phyloP scores from a whole-genome alignment of 2,329 filamentous ascomycete genomes.

The Fusarium pseudoanthophilum region DNA sequence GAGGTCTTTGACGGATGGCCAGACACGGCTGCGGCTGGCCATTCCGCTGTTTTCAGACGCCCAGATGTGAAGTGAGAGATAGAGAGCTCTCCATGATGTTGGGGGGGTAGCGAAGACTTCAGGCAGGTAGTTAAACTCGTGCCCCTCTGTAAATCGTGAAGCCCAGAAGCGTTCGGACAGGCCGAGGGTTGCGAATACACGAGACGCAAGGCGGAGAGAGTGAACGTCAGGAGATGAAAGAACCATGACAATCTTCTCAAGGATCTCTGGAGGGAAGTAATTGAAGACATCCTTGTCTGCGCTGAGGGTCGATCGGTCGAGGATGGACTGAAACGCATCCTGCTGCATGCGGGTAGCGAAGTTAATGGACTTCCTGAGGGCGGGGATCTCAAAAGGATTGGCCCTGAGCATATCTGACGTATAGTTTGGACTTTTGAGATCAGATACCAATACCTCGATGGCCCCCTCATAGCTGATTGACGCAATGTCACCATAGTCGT shows the following conservation, averaged over 20 bases:
- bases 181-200: constrained; percentile 11
- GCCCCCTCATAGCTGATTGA: background rate
- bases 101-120: constrained; percentile 4
- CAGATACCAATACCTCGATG: background rate
- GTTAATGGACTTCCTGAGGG: background rate
- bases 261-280: constrained; percentile 17
- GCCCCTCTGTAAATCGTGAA: constrained; percentile 17
- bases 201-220: constrained; percentile 27
- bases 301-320: background rate
- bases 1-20: background rate
- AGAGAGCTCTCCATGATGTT: constrained; percentile 13
- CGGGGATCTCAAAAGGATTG: constrained; percentile 12
- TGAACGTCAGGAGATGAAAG: constrained; percentile 10
- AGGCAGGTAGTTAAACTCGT: constrained; percentile 17
- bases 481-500: constrained; percentile 11
- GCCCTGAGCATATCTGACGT: background rate
- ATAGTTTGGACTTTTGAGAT: rapidly evolving
- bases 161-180: constrained; percentile 26
- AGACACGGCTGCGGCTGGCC: background rate
- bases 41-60: background rate
- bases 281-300: constrained; percentile 12
- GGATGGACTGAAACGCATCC: constrained; percentile 1
- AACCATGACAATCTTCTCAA: constrained; percentile 7
- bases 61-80: background rate
- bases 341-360: background rate